Percentiles rank a stretch among this genome's conserved stretches.
Evolutionary conservation across 768 basidiomycete genomes (phyloP).

Genomic region (Boletus bicolor): DNA sequence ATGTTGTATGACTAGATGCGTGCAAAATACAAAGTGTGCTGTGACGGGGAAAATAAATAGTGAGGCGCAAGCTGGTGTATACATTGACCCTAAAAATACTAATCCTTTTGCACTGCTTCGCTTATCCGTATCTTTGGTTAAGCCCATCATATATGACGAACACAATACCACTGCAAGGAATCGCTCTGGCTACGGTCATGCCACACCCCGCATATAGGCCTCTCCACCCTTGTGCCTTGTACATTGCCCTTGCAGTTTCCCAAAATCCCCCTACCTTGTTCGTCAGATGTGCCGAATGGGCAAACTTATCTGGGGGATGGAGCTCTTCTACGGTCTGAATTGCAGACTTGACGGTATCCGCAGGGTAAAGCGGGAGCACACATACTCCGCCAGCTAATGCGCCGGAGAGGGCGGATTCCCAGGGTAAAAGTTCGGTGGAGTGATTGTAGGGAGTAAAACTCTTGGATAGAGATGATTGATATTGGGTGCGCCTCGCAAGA

Average conservation of each 20-base stretch:
- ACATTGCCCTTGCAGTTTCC: slow-evolving; percentile 66
- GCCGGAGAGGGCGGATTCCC: slow-evolving; percentile 78
- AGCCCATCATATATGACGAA: slow-evolving; percentile 87
- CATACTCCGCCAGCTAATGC: slow-evolving; percentile 77
- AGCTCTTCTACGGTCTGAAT: slow-evolving; percentile 90
- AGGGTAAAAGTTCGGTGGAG: slow-evolving; percentile 37
- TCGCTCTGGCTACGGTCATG: slow-evolving; percentile 75
- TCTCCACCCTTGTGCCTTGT: slow-evolving; percentile 63
- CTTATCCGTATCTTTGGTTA: slow-evolving; percentile 40
- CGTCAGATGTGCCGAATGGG: slow-evolving; percentile 10
- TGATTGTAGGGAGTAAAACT: not conserved
- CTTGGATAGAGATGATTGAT: slow-evolving; percentile 4
- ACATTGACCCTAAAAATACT: not conserved
- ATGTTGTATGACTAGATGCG: not conserved
- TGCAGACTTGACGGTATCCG: slow-evolving; percentile 85
- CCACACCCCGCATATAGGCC: slow-evolving; percentile 90
- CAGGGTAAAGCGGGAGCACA: slow-evolving; percentile 83
- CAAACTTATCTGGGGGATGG: slow-evolving; percentile 38
- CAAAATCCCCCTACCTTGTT: slow-evolving; percentile 45
- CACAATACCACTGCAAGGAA: slow-evolving; percentile 85
- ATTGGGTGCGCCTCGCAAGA: slow-evolving; percentile 41
- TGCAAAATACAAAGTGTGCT: slow-evolving; percentile 1
- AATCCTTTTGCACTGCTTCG: not conserved
- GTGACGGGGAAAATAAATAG: not conserved
- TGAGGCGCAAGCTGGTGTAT: not conserved